Conservation (phyloP, 106 monocot species). For the Dendrobium chrysotoxum region DNA sequence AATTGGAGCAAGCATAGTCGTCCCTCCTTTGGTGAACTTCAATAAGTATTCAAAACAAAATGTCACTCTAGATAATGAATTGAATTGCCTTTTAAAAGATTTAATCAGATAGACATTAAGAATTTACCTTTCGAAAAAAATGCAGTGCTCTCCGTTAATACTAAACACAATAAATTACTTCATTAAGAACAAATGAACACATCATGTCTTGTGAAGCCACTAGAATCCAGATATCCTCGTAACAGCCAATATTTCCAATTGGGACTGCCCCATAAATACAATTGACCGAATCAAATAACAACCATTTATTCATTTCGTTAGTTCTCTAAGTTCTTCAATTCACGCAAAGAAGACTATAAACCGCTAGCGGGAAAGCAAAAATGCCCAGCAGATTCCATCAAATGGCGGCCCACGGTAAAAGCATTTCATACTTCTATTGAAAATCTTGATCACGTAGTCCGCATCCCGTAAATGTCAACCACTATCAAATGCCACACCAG, state of each 20-base stretch:
- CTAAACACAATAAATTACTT: not conserved
- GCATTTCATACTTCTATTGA: not conserved
- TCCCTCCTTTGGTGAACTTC: no score
- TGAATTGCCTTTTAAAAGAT: not conserved
- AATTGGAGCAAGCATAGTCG: no score
- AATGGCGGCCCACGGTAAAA: not conserved
- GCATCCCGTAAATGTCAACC: not conserved
- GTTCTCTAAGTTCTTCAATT: not conserved
- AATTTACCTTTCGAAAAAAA: not conserved
- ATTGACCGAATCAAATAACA: not conserved
- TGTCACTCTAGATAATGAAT: not conserved
- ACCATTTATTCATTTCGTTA: not conserved
- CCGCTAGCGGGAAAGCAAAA: not conserved
- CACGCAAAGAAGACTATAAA: not conserved
- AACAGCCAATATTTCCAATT: not conserved
- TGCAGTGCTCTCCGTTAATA: not conserved
- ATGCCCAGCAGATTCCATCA: not conserved
- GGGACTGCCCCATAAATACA: not conserved
- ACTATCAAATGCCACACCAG: not conserved
- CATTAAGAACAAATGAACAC: not conserved
- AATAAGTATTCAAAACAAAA: no score
- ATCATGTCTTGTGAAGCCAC: not conserved
- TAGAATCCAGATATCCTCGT: not conserved
- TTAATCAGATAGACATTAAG: not conserved
- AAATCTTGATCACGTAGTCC: not conserved